Evolutionary conservation across 495 filamentous ascomycete genomes (phyloP).

Genomic region (Emericellopsis terricola): DNA sequence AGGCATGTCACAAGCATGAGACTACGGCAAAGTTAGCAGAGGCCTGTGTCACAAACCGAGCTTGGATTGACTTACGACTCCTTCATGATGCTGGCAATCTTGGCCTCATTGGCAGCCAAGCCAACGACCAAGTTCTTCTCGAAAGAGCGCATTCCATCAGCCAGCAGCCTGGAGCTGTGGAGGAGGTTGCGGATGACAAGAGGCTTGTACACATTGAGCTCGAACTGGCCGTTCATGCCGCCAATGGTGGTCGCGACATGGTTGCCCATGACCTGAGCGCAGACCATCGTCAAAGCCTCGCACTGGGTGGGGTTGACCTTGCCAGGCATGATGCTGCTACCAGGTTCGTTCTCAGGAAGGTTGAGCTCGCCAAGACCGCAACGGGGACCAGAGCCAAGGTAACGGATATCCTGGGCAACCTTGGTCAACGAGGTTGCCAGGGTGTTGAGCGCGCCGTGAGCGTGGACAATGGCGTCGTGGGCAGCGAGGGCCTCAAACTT

Average conservation of each 20-base stretch:
- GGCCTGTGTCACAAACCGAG: constrained; percentile 4
- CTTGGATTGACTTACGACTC: constrained; percentile 40
- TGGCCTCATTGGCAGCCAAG: constrained; percentile 79
- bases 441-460: constrained; percentile 82
- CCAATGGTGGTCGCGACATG: constrained; percentile 79
- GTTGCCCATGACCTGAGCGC: constrained; percentile 95
- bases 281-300: constrained; percentile 95
- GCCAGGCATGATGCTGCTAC: constrained; percentile 94
- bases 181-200: constrained; percentile 87
- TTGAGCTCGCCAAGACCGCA: constrained; percentile 87
- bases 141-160: constrained; percentile 88
- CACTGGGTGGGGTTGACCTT: constrained; percentile 99
- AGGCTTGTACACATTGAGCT: constrained; percentile 98
- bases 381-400: constrained; percentile 86
- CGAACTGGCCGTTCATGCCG: constrained; percentile 96
- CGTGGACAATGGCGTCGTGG: constrained; percentile 91
- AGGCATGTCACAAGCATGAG: constrained; percentile 97
- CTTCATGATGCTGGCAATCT: constrained; percentile 73
- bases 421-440: constrained; percentile 87
- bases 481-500: constrained; percentile 98
- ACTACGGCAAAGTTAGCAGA: constrained; percentile 22
- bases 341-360: constrained; percentile 95
- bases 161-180: constrained; percentile 70
- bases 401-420: constrained; percentile 95
- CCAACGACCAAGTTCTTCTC: constrained; percentile 83